Evolutionary conservation across 441 rosid species (phyloP).

Genomic region (Brassica balearica): DNA sequence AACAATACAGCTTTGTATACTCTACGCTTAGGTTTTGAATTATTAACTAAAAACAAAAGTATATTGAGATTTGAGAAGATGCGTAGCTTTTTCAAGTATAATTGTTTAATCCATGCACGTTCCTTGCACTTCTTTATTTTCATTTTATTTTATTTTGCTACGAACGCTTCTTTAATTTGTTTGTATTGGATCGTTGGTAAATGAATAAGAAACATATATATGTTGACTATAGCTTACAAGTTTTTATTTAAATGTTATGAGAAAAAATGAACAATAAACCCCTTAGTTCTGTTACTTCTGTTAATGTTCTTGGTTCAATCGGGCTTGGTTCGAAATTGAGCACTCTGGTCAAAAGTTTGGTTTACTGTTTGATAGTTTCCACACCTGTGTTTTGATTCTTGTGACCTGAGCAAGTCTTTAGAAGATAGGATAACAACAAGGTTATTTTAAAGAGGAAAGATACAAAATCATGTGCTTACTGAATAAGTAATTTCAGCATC

Average conservation of each 20-base stretch:
- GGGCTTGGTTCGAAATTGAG: not conserved
- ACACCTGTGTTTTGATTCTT: not conserved
- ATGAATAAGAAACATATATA: not conserved
- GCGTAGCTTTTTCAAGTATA: not conserved
- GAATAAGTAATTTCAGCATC: no score
- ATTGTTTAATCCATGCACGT: not conserved
- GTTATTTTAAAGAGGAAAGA: not conserved
- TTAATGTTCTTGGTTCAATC: conserved; percentile 4
- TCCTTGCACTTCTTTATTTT: not conserved
- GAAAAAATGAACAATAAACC: no score
- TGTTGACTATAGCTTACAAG: no score
- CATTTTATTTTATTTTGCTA: no score
- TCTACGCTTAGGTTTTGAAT: not conserved
- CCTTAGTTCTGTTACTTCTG: not conserved
- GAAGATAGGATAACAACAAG: not conserved
- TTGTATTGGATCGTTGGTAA: not conserved
- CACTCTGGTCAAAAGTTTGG: not conserved
- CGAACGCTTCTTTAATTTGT: not conserved
- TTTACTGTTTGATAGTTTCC: not conserved
- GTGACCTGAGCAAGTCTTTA: not conserved
- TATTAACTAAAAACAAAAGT: not conserved
- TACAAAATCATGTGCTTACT: not conserved
- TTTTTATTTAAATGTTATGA: no score
- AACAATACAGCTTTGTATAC: not conserved
- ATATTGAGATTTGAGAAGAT: not conserved